Conservation (phyloP, 2,329 filamentous ascomycete species). For the Leptosphaerulina australis region DNA sequence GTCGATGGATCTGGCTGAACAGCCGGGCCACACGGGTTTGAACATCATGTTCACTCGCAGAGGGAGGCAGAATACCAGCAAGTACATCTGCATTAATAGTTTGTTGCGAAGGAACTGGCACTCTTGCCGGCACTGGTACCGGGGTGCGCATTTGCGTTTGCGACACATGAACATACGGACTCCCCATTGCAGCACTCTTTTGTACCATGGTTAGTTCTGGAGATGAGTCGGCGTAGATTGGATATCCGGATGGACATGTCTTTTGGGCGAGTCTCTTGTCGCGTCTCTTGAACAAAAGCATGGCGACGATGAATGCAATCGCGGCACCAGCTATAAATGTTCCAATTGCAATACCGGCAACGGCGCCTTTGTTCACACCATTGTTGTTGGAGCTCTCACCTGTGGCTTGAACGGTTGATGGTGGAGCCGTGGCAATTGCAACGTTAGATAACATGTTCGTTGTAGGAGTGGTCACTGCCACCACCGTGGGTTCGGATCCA, state of each 20-base stretch:
- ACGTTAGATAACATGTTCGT: not conserved
- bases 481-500: too few relatives aligned
- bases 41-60: constrained; percentile 32
- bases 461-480: too few relatives aligned
- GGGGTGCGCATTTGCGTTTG: constrained; percentile 27
- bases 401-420: not conserved
- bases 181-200: constrained; percentile 22
- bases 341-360: constrained; percentile 16
- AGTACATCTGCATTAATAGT: constrained; percentile 21
- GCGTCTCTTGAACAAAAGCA: constrained; percentile 40
- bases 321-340: constrained; percentile 32
- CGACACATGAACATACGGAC: constrained; percentile 38
- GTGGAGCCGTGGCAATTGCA: not conserved
- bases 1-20: constrained; percentile 36
- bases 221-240: constrained; percentile 27
- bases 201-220: constrained; percentile 35
- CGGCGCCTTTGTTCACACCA: constrained; percentile 9
- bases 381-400: not conserved
- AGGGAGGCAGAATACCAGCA: constrained; percentile 31
- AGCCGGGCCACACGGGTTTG: constrained; percentile 27
- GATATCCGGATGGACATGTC: constrained; percentile 13
- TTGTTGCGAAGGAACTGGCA: constrained; percentile 7
- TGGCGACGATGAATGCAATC: constrained; percentile 37
- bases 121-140: constrained; percentile 3
- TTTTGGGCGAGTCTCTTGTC: constrained; percentile 17